phyloP scores from a whole-genome alignment of 331 rosid species.

The Acacia concinna region DNA sequence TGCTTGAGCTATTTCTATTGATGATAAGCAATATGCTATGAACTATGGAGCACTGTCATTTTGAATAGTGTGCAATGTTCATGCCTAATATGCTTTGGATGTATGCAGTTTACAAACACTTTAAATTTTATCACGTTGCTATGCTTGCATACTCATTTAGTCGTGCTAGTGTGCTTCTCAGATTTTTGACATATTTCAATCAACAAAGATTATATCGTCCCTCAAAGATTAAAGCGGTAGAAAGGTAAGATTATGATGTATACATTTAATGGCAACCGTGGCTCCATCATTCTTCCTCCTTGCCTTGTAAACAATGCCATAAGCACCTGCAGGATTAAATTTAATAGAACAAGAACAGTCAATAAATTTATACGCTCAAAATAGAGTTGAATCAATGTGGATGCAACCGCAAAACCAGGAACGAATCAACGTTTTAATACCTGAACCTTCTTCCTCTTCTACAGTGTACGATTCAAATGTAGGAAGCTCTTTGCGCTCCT shows the following conservation, averaged over 20 bases:
- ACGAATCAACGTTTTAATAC: slow-evolving; percentile 25
- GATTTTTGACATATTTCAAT: neutral
- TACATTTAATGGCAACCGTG: slow-evolving; percentile 57
- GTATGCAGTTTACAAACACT: neutral
- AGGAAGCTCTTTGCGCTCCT: slow-evolving; percentile 41
- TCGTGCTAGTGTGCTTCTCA: neutral
- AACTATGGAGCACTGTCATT: neutral
- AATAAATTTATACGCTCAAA: neutral
- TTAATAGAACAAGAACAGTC: neutral
- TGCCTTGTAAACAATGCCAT: slow-evolving; percentile 59
- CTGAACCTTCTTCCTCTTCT: slow-evolving; percentile 61
- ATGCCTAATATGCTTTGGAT: neutral
- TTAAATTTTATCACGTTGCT: neutral
- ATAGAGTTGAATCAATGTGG: neutral
- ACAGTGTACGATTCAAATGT: slow-evolving; percentile 42
- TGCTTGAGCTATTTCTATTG: neutral
- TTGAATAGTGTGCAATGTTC: neutral
- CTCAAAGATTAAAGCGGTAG: neutral
- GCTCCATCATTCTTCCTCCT: slow-evolving; percentile 41
- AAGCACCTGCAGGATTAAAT: slow-evolving; percentile 50
- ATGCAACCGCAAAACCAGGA: neutral
- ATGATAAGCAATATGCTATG: neutral
- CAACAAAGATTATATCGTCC: neutral
- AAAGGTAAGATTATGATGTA: slow-evolving; percentile 4
- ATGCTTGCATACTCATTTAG: neutral